Base-by-base conservation (phyloP, 75 land plant genomes). In the Selaginella tamariscina region DNA sequence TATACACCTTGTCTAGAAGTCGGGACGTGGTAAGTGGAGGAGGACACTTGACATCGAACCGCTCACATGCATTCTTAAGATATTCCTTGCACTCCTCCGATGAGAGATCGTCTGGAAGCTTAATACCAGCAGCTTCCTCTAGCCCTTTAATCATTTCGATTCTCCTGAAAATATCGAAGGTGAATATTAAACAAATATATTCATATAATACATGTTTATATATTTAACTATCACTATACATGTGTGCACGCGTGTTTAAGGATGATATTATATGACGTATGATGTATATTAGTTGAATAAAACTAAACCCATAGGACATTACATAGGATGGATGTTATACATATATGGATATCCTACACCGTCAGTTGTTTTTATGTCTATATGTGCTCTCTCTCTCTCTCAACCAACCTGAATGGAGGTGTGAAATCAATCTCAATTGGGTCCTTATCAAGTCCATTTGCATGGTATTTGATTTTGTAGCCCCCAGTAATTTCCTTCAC, bases 401-500 rank as follows among this genome's bases (percentile, higher is more conserved):
- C n/a, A n/a, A n/a, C n/a, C n/a, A n/a, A 88, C 97, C 87, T 92
- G 79, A 92, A 92, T 59, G 97, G 97, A 8, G 97, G 97, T 26
- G 97, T 86, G 59, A 92, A 92, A 68, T 92, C 97, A 66, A 92
- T 88, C 78, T 84, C 95, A 27, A 92, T 81, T 13, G 97, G 88
- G 63, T 84, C 86, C 29, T 81, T 84, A 31, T 88, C 84, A 32
- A 72, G 44, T 1, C 97, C 97, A 79, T 89, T 82, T 24, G 97
- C 70, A 71, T 89, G 97, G 69, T 84, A 86, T 74, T 73, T 73
- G 15, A 92, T 81, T 70, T 80, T 89, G 67, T 89, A 92, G n/a
- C 95, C 78, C 71, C 97, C 97, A 27, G 95, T 88, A n/a, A 92
- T 70, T 33, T 88, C 77, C 86, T 84, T 92, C 55, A 92, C 90